A percentile compares a stretch with the other conserved stretches of the same genome.
phyloP scores from a whole-genome alignment of 495 filamentous ascomycete genomes.

The Letharia columbiana region DNA sequence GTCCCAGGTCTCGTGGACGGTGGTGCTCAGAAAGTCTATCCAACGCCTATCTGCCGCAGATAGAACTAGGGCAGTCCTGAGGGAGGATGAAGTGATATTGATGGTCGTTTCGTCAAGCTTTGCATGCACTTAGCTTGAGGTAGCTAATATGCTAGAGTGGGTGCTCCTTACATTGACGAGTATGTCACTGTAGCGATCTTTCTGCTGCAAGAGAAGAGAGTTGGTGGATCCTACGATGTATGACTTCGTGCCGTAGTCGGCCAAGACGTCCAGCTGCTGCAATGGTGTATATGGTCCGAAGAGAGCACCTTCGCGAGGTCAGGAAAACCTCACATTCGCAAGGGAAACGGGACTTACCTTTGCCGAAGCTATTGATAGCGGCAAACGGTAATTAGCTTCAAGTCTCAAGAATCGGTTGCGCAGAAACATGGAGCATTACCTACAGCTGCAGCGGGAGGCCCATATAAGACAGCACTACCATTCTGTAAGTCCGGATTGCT shows the following conservation, averaged over 20 bases:
- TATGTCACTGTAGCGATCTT: slow-evolving; percentile 95
- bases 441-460: slow-evolving; percentile 80
- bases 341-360: slow-evolving; percentile 33
- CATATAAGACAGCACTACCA: slow-evolving; percentile 76
- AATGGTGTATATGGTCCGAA: slow-evolving; percentile 96
- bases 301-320: slow-evolving; percentile 61
- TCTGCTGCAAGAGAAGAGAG: slow-evolving; percentile 84
- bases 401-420: not conserved
- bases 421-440: slow-evolving; percentile 1
- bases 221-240: slow-evolving; percentile 98
- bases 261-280: slow-evolving; percentile 89
- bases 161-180: slow-evolving; percentile 64
- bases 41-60: slow-evolving; percentile 85
- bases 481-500: slow-evolving; percentile 27
- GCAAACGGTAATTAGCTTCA: slow-evolving; percentile 1
- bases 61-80: slow-evolving; percentile 68
- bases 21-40: slow-evolving; percentile 92
- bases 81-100: slow-evolving; percentile 68
- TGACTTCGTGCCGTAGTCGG: slow-evolving; percentile 90
- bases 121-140: slow-evolving; percentile 11
- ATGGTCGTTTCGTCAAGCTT: slow-evolving; percentile 82
- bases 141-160: not conserved
- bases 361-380: slow-evolving; percentile 54
- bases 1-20: slow-evolving; percentile 95
- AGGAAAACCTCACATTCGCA: not conserved